Evolutionary conservation across 805 yeast species (phyloP).

Genomic region (Zygosaccharomyces rouxii): DNA sequence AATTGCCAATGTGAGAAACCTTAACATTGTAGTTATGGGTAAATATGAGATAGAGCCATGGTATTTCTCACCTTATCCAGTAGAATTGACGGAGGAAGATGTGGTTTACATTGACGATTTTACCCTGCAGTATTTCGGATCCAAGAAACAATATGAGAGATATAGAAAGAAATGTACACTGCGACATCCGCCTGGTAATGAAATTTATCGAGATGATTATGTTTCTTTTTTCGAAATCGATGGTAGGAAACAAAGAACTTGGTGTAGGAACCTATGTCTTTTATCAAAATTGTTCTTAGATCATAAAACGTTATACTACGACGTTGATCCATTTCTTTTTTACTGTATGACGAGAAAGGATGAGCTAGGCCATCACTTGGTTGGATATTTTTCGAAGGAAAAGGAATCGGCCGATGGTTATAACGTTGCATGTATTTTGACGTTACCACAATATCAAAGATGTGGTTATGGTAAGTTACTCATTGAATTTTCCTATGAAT

Average conservation of each 20-base stretch:
- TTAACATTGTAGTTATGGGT: conserved; percentile 76
- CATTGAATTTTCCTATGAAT: conserved; percentile 89
- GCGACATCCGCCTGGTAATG: conserved; percentile 98
- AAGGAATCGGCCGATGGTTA: conserved; percentile 93
- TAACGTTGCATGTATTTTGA: conserved; percentile 94
- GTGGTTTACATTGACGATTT: conserved; percentile 87
- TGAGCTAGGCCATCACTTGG: conserved; percentile 89
- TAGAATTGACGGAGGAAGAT: conserved; percentile 90
- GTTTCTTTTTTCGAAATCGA: conserved; percentile 96
- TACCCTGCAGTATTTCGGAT: conserved; percentile 82
- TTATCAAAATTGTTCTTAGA: conserved; percentile 87
- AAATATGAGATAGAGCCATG: conserved; percentile 94
- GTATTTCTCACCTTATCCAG: conserved; percentile 97
- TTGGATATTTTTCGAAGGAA: conserved; percentile 95
- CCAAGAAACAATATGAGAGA: conserved; percentile 85
- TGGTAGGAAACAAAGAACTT: conserved; percentile 91
- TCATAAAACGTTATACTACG: conserved; percentile 94
- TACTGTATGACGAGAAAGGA: conserved; percentile 93
- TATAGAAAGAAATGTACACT: conserved; percentile 83
- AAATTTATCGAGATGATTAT: conserved; percentile 86
- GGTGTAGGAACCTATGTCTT: conserved; percentile 94
- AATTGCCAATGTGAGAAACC: conserved; percentile 84
- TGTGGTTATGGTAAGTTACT: conserved; percentile 89
- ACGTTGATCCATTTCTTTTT: conserved; percentile 95
- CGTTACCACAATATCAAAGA: conserved; percentile 94